These are phyloP conservation scores for Kuraishia capsulata DNA, from an alignment of 805 yeast species.

Conservation along the genomic window DNA sequence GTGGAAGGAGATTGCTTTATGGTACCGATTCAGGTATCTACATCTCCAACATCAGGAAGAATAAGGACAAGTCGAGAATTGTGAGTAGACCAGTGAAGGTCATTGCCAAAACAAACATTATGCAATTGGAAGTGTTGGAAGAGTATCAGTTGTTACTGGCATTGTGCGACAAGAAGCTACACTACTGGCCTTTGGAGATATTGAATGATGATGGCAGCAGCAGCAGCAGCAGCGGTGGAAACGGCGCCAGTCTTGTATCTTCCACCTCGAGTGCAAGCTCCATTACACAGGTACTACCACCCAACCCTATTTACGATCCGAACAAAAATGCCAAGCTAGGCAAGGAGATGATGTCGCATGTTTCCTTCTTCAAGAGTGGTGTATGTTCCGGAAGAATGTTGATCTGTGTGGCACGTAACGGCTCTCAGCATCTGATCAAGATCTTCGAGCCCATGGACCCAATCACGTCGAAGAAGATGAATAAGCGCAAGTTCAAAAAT, in stretches of 20 bases:
- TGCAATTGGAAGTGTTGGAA: conserved; percentile 86
- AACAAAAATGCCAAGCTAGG: conserved; percentile 51
- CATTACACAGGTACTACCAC: conserved; percentile 16
- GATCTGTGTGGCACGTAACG: conserved; percentile 80
- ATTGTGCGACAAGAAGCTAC: conserved; percentile 71
- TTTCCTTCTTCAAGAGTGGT: conserved; percentile 85
- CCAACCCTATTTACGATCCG: conserved; percentile 36
- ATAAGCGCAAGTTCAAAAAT: conserved; percentile 61
- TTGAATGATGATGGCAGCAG: conserved; percentile 27
- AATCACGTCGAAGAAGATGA: conserved; percentile 38
- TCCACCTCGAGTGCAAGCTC: conserved; percentile 18
- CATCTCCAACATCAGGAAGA: conserved; percentile 51
- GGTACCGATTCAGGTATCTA: conserved; percentile 92
- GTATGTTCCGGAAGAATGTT: conserved; percentile 83
- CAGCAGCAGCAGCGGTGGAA: no score
- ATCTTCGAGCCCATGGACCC: conserved; percentile 89
- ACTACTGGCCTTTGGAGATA: conserved; percentile 71
- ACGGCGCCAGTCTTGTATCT: neutral
- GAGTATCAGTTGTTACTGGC: conserved; percentile 80
- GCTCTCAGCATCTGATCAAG: conserved; percentile 68
- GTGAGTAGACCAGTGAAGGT: conserved; percentile 70
- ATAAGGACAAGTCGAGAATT: conserved; percentile 41
- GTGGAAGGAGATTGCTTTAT: conserved; percentile 81
- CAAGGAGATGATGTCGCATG: conserved; percentile 79
- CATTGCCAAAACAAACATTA: conserved; percentile 64